Evolutionary conservation across 2,329 filamentous ascomycete genomes (phyloP), one percentile per base, ranked within the genome.

Genomic region (Sordariomycetes sp.): DNA sequence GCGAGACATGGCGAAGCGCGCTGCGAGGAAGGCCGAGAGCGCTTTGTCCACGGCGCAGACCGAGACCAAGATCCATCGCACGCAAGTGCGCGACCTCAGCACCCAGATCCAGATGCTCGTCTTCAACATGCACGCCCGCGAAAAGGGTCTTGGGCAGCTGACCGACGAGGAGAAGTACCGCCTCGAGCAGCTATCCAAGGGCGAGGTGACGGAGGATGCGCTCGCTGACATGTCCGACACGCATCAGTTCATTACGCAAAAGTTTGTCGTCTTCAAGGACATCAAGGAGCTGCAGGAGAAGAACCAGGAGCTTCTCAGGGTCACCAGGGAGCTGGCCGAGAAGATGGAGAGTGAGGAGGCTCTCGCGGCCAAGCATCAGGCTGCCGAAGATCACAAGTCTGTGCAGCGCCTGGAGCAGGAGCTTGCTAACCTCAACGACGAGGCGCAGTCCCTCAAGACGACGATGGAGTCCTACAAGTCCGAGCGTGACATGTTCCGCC

Each of bases 401-500:
- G 79, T 94, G n/a, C 81, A 86, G 62, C 80, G 79, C 52, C 74
- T 94, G 35, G 79, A 89, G 61, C 81, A 85, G 56, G 84, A 90
- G 62, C 78, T 95, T 25, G 79, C 86, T 62, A 84, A 87, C 54
- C 69, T 92, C 69, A 84, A 89, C 59, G 92, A 96, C 62, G 90
- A 96, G 67, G 82, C 95, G 56, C 82, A 86, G 62, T 87, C 87
- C 13, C 85, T 96, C 62, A 83, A 87, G 51, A 84, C 87, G 34
- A 89, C 91, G 58, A 88, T 90, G 61, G 89, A 96, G 74, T 95
- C 89, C 68, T 96, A 95, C 69, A 90, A 94, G 67, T 89, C 90
- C 64, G 94, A 99, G 72, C 86, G 94, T 61, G 92, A 99, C 67
- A 96, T 96, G 82, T 97, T 96, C 84, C 85, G 92, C 24, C 90